Base-by-base conservation (phyloP, 371 early-diverging fungal species). In the Lichtheimia ramosa region DNA sequence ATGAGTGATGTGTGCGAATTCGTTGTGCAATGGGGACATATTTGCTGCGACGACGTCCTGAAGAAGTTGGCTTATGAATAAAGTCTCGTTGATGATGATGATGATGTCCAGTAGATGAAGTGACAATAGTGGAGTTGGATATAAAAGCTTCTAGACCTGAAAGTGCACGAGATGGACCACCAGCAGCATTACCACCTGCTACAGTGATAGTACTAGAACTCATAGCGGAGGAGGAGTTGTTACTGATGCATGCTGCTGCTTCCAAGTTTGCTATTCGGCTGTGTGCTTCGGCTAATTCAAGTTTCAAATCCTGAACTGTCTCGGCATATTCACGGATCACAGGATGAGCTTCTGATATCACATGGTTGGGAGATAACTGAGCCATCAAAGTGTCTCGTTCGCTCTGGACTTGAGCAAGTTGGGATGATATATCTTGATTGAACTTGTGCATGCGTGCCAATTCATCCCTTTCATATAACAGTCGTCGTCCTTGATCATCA, bases 371-470 rank as follows among this genome's bases (percentile, higher is more conserved):
- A 52, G 69, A 50, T 62, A 56, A 59, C 46, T 78, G 71, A 23
- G 77, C 61, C 51, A 77, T 51, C 24, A 83, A 58, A 0, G 77
- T 73, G 25, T 85, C 83, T 24, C 79, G 75, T 62, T 80, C 81
- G 14, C 77, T 76, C 23, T 71, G 66, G 3, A 68, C 73, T 41
- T 73, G 56, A 18, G 68, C 66, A 8, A 85, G 63, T 56, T 85
- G 79, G 5, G 57, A 53, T 27, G 73, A 63, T 13, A 63, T 51
- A 42, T 72, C 69, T 8, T 62, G 61, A 34, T 71, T 60, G 59
- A 71, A 75, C 21, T 67, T 68, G 34, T 73, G 75, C 39, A 78
- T 67, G 3, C 71, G 54, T 0, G 68, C 61, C 16, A 76, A 68
- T 52, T 82, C 78, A 46, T 72, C 68, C 43, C 51, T 48, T 24